phyloP scores from a whole-genome alignment of 768 basidiomycete genomes.

The Hysterangium stoloniferum region DNA sequence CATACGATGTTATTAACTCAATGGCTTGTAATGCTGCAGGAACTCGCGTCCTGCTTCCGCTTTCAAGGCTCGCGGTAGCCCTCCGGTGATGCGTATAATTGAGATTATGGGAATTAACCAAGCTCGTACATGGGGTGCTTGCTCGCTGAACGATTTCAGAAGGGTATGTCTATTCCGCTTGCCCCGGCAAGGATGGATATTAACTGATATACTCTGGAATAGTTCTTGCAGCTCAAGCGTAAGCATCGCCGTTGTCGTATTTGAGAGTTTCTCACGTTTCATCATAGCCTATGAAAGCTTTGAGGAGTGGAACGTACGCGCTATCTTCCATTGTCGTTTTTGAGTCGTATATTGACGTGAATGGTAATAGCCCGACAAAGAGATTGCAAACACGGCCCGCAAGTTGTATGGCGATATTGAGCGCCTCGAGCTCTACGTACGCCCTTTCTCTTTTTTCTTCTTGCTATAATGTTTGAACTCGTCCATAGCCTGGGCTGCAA shows the following conservation, averaged over 20 bases:
- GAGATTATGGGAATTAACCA: slow-evolving; percentile 66
- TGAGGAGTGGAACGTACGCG: slow-evolving; percentile 28
- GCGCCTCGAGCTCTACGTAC: slow-evolving; percentile 70
- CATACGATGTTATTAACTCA: not conserved
- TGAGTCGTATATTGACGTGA: not conserved
- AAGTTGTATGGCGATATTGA: slow-evolving; percentile 65
- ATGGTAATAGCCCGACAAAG: not conserved
- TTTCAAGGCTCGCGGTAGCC: slow-evolving; percentile 63
- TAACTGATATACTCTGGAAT: not conserved
- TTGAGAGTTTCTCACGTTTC: not conserved
- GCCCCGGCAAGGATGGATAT: no score
- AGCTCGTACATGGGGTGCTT: slow-evolving; percentile 60
- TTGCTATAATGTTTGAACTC: slow-evolving; percentile 1
- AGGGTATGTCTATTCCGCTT: slow-evolving; percentile 18
- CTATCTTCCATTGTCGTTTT: not conserved
- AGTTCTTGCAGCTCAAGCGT: slow-evolving; percentile 20
- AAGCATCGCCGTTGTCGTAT: slow-evolving; percentile 1
- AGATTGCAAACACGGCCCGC: slow-evolving; percentile 39
- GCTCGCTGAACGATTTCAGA: slow-evolving; percentile 45
- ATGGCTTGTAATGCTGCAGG: not conserved
- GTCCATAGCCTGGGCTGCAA: slow-evolving; percentile 50
- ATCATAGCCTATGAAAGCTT: slow-evolving; percentile 17
- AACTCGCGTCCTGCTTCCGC: slow-evolving; percentile 53
- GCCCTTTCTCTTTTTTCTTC: slow-evolving; percentile 17
- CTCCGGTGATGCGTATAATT: slow-evolving; percentile 52